Evolutionary conservation across 441 rosid genomes (phyloP).

Genomic region (Aquilaria agallochum): DNA sequence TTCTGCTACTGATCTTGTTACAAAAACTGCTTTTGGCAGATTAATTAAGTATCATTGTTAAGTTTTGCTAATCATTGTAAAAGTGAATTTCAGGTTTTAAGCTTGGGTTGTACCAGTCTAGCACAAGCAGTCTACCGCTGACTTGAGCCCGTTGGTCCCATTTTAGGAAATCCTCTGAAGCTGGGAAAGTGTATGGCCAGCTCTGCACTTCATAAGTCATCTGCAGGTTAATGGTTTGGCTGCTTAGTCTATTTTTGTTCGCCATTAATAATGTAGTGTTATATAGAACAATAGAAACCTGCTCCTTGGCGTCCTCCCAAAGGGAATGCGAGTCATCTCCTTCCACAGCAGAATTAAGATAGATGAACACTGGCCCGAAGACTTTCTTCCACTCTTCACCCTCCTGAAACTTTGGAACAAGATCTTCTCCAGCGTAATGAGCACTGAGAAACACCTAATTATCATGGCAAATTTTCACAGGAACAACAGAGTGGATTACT

Average conservation of each 20-base stretch:
- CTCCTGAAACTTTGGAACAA: conserved; percentile 41
- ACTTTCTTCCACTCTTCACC: conserved; percentile 71
- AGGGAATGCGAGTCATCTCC: conserved; percentile 47
- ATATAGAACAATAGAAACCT: conserved; percentile 24
- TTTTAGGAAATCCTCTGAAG: conserved; percentile 51
- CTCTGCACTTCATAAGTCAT: conserved; percentile 35
- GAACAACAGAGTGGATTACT: too few relatives aligned
- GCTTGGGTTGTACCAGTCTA: conserved; percentile 29
- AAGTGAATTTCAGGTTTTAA: too few relatives aligned
- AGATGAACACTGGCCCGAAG: conserved; percentile 58
- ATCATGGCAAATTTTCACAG: too few relatives aligned
- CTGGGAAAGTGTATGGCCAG: conserved; percentile 67
- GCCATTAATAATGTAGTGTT: neutral
- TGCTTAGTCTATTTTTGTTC: neutral
- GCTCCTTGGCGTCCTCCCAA: conserved; percentile 66
- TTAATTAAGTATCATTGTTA: too few relatives aligned
- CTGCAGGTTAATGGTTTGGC: conserved; percentile 17
- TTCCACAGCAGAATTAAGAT: conserved; percentile 38
- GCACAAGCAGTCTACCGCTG: conserved; percentile 48
- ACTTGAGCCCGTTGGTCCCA: conserved; percentile 51
- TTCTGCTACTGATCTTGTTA: neutral
- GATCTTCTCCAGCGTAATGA: conserved; percentile 64
- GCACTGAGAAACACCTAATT: conserved; percentile 64
- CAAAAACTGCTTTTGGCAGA: neutral
- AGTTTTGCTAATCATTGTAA: too few relatives aligned